phyloP scores from a whole-genome alignment of 1,139 yeast species.

The Suzukiozyma palmioleophila region DNA sequence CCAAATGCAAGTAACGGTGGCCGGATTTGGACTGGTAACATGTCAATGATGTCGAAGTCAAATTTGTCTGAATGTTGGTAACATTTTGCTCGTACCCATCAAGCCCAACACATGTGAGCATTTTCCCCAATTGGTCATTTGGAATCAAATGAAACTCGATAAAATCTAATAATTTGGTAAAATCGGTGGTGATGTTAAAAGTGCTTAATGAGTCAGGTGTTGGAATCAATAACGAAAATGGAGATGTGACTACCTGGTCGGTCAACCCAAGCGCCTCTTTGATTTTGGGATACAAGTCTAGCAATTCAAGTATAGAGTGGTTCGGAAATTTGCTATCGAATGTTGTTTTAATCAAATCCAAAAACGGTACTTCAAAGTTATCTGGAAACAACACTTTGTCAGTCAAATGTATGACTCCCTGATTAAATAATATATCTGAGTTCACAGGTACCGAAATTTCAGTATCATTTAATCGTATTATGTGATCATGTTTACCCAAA shows the following conservation, averaged over 20 bases:
- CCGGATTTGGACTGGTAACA: slow-evolving; percentile 46
- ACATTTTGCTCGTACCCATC: slow-evolving; percentile 3
- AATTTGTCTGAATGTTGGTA: slow-evolving; percentile 23
- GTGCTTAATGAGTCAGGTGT: slow-evolving; percentile 51
- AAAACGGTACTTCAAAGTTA: slow-evolving; percentile 48
- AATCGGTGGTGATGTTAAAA: slow-evolving; percentile 47
- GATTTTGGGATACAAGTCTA: slow-evolving; percentile 34
- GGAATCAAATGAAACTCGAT: slow-evolving; percentile 70
- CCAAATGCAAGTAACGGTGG: slow-evolving; percentile 28
- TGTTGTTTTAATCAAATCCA: slow-evolving; percentile 49
- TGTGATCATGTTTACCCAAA: slow-evolving; percentile 22
- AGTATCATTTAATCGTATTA: slow-evolving; percentile 24
- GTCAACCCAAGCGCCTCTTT: slow-evolving; percentile 16
- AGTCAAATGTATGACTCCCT: slow-evolving; percentile 83
- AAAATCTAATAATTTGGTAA: slow-evolving; percentile 47
- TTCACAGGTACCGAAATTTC: slow-evolving; percentile 33
- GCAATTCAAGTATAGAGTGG: slow-evolving; percentile 43
- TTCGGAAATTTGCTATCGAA: slow-evolving; percentile 39
- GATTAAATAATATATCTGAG: slow-evolving; percentile 70
- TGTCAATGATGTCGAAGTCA: slow-evolving; percentile 33
- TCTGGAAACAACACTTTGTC: slow-evolving; percentile 55
- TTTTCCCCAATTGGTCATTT: slow-evolving; percentile 33
- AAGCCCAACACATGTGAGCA: slow-evolving; percentile 30
- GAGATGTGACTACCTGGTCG: slow-evolving; percentile 16
- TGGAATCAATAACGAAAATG: slow-evolving; percentile 74